Base-by-base conservation (phyloP, 306 rosid species). In the Coriaria nepalensis region DNA sequence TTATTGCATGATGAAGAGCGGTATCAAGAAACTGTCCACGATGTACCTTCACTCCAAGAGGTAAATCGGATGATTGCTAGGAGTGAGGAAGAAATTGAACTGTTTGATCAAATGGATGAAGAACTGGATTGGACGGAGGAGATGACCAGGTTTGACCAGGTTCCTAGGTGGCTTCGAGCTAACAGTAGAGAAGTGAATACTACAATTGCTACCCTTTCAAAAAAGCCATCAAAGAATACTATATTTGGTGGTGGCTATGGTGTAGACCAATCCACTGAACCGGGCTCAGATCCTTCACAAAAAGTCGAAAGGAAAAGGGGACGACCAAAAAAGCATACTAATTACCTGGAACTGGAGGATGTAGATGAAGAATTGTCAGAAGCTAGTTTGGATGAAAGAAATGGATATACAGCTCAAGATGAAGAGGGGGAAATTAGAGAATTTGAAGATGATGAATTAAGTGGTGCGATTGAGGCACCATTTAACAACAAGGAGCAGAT, bases 41-140 rank as follows among this genome's bases (percentile, higher is more conserved):
- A 90, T 61, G 97, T 90, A 57, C 97, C 97, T 45, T 90, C 97
- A 2, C 78, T 84, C 43, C 95, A 78, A 60, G 78, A 84, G 78
- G 97, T 90, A 29, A 84, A 90, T 81, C 97, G 92, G 68, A 90
- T 81, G 97, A 90, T 90, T 73, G 95, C 97, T 42, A 77, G 97
- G 68, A 81, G 86, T 48, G 52, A 90, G 52, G 90, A 90, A 50
- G 97, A 90, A 75, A 74, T 81, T 37, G 92, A 74, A 50, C 50
- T 90, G 68, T 90, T 78, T 77, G 93, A 90, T 75, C 95, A 84
- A 73, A 90, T 90, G 92, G 97, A 90, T 35, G 97, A 90, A 71
- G 97, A 90, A 65, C 62, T 78, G 56, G 95, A 84, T 66, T 90
- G 97, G 97, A 47, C 53, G 45, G 95, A 74, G 57, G 95, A 90